A percentile compares a stretch with the other conserved stretches of the same genome.
These are phyloP conservation scores for Poteriospumella lacustris DNA, from an alignment of 108 stramenopile species.

Conservation along the genomic window DNA sequence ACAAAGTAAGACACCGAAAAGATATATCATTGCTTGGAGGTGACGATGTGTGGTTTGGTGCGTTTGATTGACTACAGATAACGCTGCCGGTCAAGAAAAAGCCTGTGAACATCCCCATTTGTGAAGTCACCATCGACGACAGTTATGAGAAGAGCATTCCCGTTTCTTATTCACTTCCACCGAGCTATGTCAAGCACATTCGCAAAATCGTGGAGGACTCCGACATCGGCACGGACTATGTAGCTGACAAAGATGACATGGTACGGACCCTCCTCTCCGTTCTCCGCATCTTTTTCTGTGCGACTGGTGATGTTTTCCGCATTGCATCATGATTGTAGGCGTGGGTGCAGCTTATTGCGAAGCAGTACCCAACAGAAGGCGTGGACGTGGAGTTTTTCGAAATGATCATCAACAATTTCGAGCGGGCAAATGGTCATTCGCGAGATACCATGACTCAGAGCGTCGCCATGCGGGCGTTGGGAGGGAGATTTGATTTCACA, in stretches of 20 bases:
- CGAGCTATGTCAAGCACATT: background rate
- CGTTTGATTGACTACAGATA: background rate
- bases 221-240: background rate
- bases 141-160: background rate
- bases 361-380: background rate
- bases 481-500: background rate
- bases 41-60: too few relatives aligned
- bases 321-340: background rate
- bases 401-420: background rate
- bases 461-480: background rate
- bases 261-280: background rate
- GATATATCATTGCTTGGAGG: too few relatives aligned
- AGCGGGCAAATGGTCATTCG: background rate
- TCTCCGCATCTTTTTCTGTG: background rate
- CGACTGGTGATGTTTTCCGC: background rate
- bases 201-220: background rate
- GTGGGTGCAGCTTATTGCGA: background rate
- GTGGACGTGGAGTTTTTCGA: background rate
- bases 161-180: background rate
- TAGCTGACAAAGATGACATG: background rate
- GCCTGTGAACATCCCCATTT: background rate
- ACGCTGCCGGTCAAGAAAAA: background rate
- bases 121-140: background rate
- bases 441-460: background rate
- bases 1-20: too few relatives aligned